Evolutionary conservation across 2,329 filamentous ascomycete species (phyloP), one percentile per base, ranked within the genome.

Genomic region (Chaetomium sp.): DNA sequence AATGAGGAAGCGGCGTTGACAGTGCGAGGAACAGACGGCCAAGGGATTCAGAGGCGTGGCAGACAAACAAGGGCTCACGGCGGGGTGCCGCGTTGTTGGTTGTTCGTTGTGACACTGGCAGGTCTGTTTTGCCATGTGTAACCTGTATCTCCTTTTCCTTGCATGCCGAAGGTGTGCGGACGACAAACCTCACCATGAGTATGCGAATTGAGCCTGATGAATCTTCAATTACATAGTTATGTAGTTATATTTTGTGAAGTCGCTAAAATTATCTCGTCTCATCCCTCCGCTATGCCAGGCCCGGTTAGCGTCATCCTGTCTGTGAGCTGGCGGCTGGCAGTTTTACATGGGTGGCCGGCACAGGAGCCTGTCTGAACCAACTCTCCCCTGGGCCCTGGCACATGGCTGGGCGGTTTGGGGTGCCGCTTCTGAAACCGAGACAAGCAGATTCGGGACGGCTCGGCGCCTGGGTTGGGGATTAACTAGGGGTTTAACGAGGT

Each of bases 381-480:
- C 53, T 13, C n/a, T 19, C n/a, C 23, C 35, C 23, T 38, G 23
- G 53, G 9, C 23, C 35, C 23, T 38, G 23, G 53, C 49, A 38
- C 42, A 45, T 29, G 51, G 23, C 31, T 50, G 53, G 54, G 35
- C 38, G 23, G 62, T 62, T 66, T 66, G 53, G 65, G 42, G 64
- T 58, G 51, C 21, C 16, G 42, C 8, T 62, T 55, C 61, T 66
- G 65, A 66, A 66, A 66, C 65, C 54, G 45, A 57, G 47, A 66
- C 61, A 56, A 58, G 57, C 59, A 38, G 27, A 42, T 23, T 42
- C 51, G 61, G 58, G 57, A 64, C 61, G 60, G 54, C 58, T 60
- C 31, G 49, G 33, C 42, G 23, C 19, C 23, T 42, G 49, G 19
- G 21, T 16, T 33, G 9, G 54, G 54, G 45, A 21, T 29, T 25